Conservation (phyloP, 257 asterid species). For the Solanum sparsipilum region DNA sequence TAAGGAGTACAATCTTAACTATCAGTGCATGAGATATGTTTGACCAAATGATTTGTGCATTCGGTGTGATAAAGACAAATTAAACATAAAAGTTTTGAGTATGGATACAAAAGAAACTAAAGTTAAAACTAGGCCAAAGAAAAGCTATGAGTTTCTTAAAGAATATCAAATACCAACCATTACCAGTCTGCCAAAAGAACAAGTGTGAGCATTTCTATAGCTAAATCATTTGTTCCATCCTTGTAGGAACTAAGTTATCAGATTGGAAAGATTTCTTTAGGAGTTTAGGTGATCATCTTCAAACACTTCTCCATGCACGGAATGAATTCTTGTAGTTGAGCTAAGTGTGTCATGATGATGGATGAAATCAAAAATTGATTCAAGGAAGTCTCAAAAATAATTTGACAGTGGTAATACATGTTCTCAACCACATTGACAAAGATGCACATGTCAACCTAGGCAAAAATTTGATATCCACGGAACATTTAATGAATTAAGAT, state of each 20-base stretch:
- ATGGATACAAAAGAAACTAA: background rate
- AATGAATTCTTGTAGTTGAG: background rate
- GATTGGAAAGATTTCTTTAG: background rate
- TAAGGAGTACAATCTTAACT: background rate
- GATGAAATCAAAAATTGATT: background rate
- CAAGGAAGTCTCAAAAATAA: background rate
- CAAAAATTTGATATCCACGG: background rate
- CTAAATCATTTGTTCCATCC: background rate
- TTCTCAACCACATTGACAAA: background rate
- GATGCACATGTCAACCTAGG: background rate
- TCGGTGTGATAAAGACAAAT: background rate
- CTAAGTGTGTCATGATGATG: background rate
- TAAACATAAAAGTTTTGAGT: background rate
- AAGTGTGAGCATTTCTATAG: background rate
- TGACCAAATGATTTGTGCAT: background rate
- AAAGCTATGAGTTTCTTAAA: background rate
- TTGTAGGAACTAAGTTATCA: background rate
- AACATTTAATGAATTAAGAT: conserved; percentile 5
- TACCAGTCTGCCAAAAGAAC: background rate
- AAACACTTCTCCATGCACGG: background rate
- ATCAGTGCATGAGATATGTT: background rate
- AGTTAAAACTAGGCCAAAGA: background rate
- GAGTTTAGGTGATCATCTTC: background rate
- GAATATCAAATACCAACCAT: background rate
- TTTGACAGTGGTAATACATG: background rate